Evolutionary conservation across 768 basidiomycete genomes (phyloP).

Genomic region (Phanerodontia chrysosporium): DNA sequence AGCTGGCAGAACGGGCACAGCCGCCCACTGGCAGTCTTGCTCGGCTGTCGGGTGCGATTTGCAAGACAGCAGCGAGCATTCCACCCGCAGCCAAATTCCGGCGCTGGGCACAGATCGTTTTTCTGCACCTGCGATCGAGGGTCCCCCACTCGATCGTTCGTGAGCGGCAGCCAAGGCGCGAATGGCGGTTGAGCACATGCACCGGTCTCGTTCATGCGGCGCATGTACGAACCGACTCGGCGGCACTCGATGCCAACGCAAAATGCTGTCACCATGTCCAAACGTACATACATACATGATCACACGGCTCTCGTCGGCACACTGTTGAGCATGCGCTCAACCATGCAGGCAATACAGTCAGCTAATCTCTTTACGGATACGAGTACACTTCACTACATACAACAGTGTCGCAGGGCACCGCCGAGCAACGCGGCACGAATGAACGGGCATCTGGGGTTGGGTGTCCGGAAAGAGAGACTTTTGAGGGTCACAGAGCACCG

Average conservation of each 20-base stretch:
- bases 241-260: no score
- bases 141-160: background rate
- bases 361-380: background rate
- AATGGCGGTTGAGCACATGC: no score
- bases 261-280: background rate
- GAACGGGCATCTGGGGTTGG: background rate
- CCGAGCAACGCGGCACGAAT: background rate
- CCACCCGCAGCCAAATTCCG: no score
- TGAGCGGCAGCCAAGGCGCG: no score
- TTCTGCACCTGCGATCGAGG: no score
- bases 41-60: no score
- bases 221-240: no score
- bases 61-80: no score
- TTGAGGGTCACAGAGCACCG: slow-evolving; percentile 5
- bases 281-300: background rate
- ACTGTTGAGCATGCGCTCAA: background rate
- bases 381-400: slow-evolving; percentile 3
- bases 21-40: no score
- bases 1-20: no score
- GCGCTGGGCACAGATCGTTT: no score
- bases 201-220: no score
- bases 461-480: background rate
- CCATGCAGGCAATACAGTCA: background rate
- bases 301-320: background rate
- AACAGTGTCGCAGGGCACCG: background rate